phyloP scores from a whole-genome alignment of 2,329 filamentous ascomycete species.

The Arthrobotrys sphaeroides region DNA sequence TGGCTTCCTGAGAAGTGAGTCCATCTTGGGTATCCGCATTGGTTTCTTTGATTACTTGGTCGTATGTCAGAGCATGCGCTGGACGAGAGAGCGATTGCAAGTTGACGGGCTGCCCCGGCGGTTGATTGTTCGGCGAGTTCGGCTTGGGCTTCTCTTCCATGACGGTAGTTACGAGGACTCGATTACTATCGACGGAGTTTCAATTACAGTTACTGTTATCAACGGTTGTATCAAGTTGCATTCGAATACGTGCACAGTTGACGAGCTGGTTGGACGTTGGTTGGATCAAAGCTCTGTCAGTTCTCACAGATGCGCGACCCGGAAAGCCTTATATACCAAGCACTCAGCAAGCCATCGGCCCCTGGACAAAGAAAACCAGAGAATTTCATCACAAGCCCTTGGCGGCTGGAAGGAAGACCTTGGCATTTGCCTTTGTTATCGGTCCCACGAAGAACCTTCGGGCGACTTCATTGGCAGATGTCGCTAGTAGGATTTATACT shows the following conservation, averaged over 20 bases:
- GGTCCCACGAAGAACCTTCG: neutral
- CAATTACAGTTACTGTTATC: neutral
- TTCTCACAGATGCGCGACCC: neutral
- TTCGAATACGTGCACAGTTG: too few relatives aligned
- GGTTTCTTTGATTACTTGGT: conserved; percentile 72
- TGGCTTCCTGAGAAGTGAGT: conserved; percentile 70
- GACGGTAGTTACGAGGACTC: too few relatives aligned
- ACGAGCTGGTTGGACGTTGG: too few relatives aligned
- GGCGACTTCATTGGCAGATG: too few relatives aligned
- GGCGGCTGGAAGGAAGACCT: neutral
- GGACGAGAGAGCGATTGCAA: conserved; percentile 61
- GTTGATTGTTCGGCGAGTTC: neutral
- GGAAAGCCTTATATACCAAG: too few relatives aligned
- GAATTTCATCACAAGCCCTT: neutral
- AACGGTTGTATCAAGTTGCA: neutral
- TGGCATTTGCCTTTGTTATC: neutral
- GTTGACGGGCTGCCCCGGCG: neutral
- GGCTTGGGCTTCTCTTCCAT: conserved; percentile 7
- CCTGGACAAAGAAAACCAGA: neutral
- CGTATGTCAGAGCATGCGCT: conserved; percentile 67
- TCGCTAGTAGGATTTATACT: too few relatives aligned
- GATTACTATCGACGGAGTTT: neutral
- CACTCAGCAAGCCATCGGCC: neutral
- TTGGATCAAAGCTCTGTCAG: too few relatives aligned
- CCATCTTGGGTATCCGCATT: conserved; percentile 74